Evolutionary conservation across 768 basidiomycete genomes (phyloP).

Genomic region (Suillus spraguei): DNA sequence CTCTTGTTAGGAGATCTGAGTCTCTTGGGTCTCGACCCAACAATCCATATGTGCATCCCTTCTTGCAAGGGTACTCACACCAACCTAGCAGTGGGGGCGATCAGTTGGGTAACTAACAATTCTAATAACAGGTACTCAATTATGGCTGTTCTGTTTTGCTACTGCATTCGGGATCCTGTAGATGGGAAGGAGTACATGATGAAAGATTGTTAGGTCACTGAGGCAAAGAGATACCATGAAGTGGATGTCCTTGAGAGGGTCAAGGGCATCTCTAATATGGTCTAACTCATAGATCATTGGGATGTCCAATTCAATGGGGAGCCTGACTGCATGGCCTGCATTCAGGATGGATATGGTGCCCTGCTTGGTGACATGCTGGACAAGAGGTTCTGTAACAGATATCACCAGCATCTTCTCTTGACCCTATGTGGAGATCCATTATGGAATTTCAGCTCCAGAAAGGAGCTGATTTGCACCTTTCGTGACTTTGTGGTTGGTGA

Average conservation of each 20-base stretch:
- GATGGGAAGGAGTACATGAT: not conserved
- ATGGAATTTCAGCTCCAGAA: not conserved
- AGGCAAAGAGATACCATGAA: not conserved
- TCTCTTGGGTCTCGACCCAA: not conserved
- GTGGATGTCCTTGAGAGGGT: not conserved
- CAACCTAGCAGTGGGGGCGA: not conserved
- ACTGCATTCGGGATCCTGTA: not conserved
- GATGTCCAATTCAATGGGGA: not conserved
- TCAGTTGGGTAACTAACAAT: not conserved
- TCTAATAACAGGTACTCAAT: not conserved
- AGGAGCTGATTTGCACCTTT: conserved; percentile 14
- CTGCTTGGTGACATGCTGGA: not conserved
- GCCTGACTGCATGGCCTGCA: not conserved
- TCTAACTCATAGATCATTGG: not conserved
- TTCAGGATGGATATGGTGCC: not conserved
- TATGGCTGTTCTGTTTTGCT: not conserved
- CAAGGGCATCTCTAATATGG: not conserved
- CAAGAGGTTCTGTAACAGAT: not conserved
- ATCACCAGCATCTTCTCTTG: not conserved
- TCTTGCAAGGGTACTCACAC: not conserved
- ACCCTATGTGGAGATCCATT: not conserved
- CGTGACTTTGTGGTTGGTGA: conserved; percentile 7
- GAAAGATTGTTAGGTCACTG: not conserved
- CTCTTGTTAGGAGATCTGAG: not conserved
- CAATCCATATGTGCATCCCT: not conserved